Evolutionary conservation across 2,329 filamentous ascomycete genomes (phyloP), one percentile per base, ranked within the genome.

Genomic region (Fusarium liriodendri): DNA sequence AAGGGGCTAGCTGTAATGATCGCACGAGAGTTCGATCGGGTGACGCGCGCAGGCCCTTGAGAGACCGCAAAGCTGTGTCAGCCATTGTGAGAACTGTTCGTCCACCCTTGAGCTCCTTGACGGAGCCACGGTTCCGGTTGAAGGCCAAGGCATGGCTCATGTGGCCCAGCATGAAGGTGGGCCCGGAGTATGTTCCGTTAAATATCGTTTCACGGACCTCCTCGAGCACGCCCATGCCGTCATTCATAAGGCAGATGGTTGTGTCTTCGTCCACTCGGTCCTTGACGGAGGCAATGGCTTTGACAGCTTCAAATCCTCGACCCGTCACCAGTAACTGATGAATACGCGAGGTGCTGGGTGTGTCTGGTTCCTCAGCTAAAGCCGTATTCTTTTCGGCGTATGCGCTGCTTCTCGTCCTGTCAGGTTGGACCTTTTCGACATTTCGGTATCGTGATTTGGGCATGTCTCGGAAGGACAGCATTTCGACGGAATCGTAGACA

Each of bases 151-250:
- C 81, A 67, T 89, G 84, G n/a, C 82, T 84, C 80, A 88, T 85
- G 66, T 90, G 87, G 10, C 94, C 94, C 32, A 95, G 80, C 67
- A 98, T 87, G 76, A 97, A 98, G 64, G 89, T 90, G 3, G 97
- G 97, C 29, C 93, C 88, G 1, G 84, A 85, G 1, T 83, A 80
- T 0, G 89, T 86, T 70, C 95, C 89, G 0, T 89, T 87, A 75
- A 98, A 98, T 32, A 97, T 81, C 13, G 88, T 82, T 37, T 87
- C 83, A 76, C 94, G 95, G 45, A 98, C 87, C 58, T 91, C 88
- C 58, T 98, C 95, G n/a, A 95, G 86, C 2, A 95, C 85, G 1
- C 97, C 96, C 82, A 98, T 89, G 1, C 95, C 95, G 71, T 96
- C 94, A 66, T 95, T 93, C 65, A 97, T 82, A 64, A 97, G 89